phyloP scores from a whole-genome alignment of 805 yeast genomes.

The Yarrowia sp. region DNA sequence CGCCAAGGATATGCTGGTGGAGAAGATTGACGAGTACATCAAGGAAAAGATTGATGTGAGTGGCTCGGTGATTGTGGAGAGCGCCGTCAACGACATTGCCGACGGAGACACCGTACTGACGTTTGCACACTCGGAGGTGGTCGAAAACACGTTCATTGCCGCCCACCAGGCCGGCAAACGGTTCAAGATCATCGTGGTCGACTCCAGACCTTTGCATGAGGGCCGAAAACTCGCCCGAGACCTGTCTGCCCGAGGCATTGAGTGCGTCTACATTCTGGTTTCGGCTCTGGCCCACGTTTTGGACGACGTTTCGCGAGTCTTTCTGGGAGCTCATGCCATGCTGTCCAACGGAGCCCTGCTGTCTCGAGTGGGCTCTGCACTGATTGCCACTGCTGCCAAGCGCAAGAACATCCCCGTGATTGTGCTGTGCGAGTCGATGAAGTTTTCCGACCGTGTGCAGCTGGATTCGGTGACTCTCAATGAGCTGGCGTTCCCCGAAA shows the following conservation, averaged over 20 bases:
- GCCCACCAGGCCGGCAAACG: conserved; percentile 63
- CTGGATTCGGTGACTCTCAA: conserved; percentile 94
- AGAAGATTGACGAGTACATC: conserved; percentile 78
- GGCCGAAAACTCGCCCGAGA: conserved; percentile 78
- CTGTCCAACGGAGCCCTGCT: conserved; percentile 91
- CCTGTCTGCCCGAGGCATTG: conserved; percentile 68
- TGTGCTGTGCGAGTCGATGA: conserved; percentile 93
- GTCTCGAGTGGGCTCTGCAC: conserved; percentile 93
- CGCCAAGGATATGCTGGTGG: conserved; percentile 70
- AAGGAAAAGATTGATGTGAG: conserved; percentile 85
- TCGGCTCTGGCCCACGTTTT: conserved; percentile 80
- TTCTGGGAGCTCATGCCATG: conserved; percentile 97
- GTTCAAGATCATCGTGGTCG: conserved; percentile 85
- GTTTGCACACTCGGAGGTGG: conserved; percentile 86
- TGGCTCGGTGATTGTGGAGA: conserved; percentile 79
- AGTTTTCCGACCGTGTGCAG: conserved; percentile 94
- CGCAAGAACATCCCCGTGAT: conserved; percentile 90
- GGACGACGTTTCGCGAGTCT: conserved; percentile 86
- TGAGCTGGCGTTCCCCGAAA: conserved; percentile 61
- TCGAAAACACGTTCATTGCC: conserved; percentile 76
- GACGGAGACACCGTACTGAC: conserved; percentile 83
- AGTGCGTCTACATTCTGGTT: conserved; percentile 78
- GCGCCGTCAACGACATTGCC: conserved; percentile 77
- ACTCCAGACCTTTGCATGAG: conserved; percentile 92
- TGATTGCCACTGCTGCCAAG: conserved; percentile 89